phyloP scores from a whole-genome alignment of 2,329 filamentous ascomycete species.

The Penicillium sp. region DNA sequence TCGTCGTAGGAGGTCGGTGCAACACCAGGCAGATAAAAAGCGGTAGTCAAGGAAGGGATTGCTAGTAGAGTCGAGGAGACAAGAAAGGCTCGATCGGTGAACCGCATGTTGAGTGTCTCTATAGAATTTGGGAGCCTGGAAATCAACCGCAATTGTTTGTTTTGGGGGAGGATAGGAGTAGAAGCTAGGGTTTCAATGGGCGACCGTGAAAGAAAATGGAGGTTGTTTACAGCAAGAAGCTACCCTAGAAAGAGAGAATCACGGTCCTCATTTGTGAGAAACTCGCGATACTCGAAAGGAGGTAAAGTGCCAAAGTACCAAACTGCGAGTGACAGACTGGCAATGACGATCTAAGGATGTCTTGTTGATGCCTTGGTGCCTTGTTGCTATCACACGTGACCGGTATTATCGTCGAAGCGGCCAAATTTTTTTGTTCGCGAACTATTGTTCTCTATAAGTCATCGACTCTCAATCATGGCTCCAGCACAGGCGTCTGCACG shows the following conservation, averaged over 20 bases:
- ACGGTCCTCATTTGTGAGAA: constrained; percentile 2
- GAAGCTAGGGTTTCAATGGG: background rate
- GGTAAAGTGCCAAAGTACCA: background rate
- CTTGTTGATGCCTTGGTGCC: constrained; percentile 2
- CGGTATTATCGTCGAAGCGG: constrained; percentile 6
- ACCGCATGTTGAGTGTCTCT: constrained; percentile 35
- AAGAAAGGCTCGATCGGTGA: constrained; percentile 29
- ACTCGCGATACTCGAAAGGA: constrained; percentile 3
- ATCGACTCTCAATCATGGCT: constrained; percentile 22
- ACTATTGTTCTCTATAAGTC: background rate
- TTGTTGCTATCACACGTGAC: constrained; percentile 6
- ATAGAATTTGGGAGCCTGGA: constrained; percentile 12
- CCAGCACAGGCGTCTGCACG: constrained; percentile 22
- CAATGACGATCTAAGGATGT: constrained; percentile 5
- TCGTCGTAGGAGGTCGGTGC: constrained; percentile 87
- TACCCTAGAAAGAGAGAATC: background rate
- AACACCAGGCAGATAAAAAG: constrained; percentile 95
- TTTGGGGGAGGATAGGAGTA: constrained; percentile 1
- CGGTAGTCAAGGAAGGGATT: constrained; percentile 47
- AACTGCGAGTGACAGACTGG: constrained; percentile 8
- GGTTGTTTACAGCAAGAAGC: background rate
- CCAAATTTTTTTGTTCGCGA: constrained; percentile 10
- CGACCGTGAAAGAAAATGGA: background rate
- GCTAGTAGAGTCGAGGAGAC: constrained; percentile 32
- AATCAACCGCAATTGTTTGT: constrained; percentile 14